Base-by-base conservation (phyloP, 208 protist species). In the Vickermania ingenoplastis region DNA sequence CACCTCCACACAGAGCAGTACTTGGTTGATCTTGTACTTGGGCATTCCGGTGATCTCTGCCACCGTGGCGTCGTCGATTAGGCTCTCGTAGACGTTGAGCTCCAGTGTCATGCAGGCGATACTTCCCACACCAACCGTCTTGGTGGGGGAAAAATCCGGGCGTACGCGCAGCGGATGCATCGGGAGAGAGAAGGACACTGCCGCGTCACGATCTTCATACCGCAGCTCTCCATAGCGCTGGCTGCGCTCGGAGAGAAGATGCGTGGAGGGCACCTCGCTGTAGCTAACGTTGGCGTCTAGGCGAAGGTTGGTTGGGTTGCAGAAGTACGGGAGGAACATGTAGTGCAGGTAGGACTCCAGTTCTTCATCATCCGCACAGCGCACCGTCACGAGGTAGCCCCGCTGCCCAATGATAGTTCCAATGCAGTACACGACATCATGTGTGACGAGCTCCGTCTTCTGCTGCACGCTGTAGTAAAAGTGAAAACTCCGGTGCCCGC, bases 81-180 rank as follows among this genome's bases (percentile, higher is more conserved):
- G 73, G 41, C 64, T 75, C 65, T 95, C 81, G 55, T 87, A 64
- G 22, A 95, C 75, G 58, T 77, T 69, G 11, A 95, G 61, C 60
- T 95, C 81, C 7, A 95, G 68, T 29, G 88, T 95, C 84, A 95
- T 87, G 63, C 84, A 92, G 0, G 88, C 85, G 58, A 95, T 91
- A 55, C 82, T 91, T 28, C 88, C 88, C 24, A 92, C 84, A 23
- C 81, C 88, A 27, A 92, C 88, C 7, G 84, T 91, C 70, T 92
- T 85, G 22, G 82, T 82, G 21, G 88, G 84, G 7, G 84, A 92
- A 61, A 87, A 92, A 69, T 95, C 88, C 0, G 83, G 88, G 24
- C 82, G 63, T 11, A 89, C 75, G 29, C 75, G 73, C 77, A 95
- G 87, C 7, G 88, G 82, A 68, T 92, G 83, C 66, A 92, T 73